phyloP scores from a whole-genome alignment of 148 eudicot species.

The Mesembryanthemum crystallinum region DNA sequence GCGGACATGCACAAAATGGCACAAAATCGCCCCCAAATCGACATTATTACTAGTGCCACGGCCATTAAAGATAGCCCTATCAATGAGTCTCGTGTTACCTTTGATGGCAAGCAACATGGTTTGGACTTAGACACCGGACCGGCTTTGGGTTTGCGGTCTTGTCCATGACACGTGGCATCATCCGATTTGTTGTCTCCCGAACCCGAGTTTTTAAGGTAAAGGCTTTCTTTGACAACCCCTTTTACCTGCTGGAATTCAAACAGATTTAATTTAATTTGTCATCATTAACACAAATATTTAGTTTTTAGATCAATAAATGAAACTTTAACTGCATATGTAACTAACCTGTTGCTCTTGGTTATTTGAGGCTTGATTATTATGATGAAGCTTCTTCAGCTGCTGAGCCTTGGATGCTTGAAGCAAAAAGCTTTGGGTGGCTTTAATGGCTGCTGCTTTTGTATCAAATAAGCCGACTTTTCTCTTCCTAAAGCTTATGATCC shows the following conservation, averaged over 20 bases:
- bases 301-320: neutral
- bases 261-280: neutral
- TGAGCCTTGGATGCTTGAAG: conserved; percentile 22
- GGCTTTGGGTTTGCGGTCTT: neutral
- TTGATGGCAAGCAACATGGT: neutral
- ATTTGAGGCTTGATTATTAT: neutral
- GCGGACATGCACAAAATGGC: conserved; percentile 45
- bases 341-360: too few species aligned
- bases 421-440: conserved; percentile 18
- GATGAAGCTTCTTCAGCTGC: neutral
- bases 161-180: neutral
- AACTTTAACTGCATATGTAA: too few species aligned
- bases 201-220: neutral
- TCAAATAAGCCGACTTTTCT: conserved; percentile 12
- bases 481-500: neutral
- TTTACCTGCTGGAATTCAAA: neutral
- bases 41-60: conserved; percentile 39
- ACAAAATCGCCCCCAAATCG: conserved; percentile 44
- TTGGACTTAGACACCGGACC: neutral
- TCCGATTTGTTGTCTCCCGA: neutral
- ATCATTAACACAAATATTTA: too few species aligned
- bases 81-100: neutral
- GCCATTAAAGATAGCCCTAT: neutral
- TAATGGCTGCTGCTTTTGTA: conserved; percentile 5
- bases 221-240: neutral